phyloP scores from a whole-genome alignment of 1,284 basidiomycete species.

The Gomphus sp. region DNA sequence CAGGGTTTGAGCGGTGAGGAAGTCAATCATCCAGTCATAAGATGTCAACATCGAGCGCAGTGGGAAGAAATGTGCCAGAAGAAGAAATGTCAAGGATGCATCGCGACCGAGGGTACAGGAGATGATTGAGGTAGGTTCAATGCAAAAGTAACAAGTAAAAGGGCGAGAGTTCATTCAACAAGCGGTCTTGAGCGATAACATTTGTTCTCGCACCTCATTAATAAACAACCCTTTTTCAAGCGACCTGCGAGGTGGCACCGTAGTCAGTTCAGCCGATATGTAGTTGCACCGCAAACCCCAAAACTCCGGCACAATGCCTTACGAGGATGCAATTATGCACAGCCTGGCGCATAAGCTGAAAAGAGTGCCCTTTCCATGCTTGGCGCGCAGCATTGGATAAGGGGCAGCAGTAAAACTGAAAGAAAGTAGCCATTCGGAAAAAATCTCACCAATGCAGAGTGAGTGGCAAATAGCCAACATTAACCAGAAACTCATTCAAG shows the following conservation, averaged over 20 bases:
- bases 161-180: background rate
- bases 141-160: background rate
- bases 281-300: background rate
- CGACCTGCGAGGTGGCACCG: conserved; percentile 40
- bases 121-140: background rate
- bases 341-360: background rate
- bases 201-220: conserved; percentile 38
- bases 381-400: background rate
- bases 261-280: background rate
- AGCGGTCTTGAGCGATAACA: background rate
- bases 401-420: background rate
- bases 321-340: background rate
- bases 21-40: background rate
- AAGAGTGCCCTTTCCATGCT: background rate
- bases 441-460: conserved; percentile 71
- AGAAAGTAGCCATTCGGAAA: background rate
- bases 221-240: conserved; percentile 54
- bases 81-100: background rate
- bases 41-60: background rate
- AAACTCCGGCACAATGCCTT: background rate
- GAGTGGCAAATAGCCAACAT: conserved; percentile 68
- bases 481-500: conserved; percentile 65
- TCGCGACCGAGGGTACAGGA: background rate
- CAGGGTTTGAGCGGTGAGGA: background rate
- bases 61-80: background rate